Evolutionary conservation across 2,329 filamentous ascomycete species (phyloP).

Genomic region (Calonectria montana): DNA sequence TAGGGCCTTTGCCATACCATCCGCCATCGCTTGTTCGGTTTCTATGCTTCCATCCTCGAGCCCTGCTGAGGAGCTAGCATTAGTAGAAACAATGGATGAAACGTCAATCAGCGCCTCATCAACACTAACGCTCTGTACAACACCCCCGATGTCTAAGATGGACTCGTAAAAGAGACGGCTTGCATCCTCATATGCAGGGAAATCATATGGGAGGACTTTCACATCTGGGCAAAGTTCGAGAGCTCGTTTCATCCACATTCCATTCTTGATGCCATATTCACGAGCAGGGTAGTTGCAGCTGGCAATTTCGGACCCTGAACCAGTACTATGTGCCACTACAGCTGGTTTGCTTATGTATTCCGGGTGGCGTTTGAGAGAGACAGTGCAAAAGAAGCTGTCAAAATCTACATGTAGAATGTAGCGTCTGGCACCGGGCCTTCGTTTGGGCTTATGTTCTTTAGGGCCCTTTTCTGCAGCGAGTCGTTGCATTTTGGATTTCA

Average conservation of each 20-base stretch:
- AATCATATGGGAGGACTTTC: constrained; percentile 95
- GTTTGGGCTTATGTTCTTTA: constrained; percentile 58
- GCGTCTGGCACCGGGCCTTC: constrained; percentile 71
- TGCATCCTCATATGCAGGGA: constrained; percentile 92
- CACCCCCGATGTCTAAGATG: constrained; percentile 81
- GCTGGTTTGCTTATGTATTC: constrained; percentile 82
- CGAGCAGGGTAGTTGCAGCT: constrained; percentile 97
- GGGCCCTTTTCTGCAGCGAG: constrained; percentile 76
- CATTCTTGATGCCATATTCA: constrained; percentile 89
- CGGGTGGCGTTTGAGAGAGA: constrained; percentile 83
- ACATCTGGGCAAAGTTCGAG: constrained; percentile 85
- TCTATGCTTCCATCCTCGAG: constrained; percentile 76
- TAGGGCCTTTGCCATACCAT: constrained; percentile 73
- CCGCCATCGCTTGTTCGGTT: constrained; percentile 82
- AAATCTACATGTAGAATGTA: constrained; percentile 98
- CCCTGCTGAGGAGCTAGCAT: constrained; percentile 70
- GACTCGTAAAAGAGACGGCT: constrained; percentile 89
- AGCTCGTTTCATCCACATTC: constrained; percentile 99
- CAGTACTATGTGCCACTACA: constrained; percentile 88
- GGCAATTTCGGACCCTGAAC: constrained; percentile 91
- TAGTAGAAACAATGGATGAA: constrained; percentile 74
- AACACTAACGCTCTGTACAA: constrained; percentile 96
- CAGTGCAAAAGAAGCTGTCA: constrained; percentile 97
- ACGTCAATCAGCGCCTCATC: constrained; percentile 94
- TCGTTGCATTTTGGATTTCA: constrained; percentile 89